Evolutionary conservation across 164 flowering plant genomes (phyloP), one percentile per base, ranked within the genome.

Genomic region (Tetrastigma voinierianum): DNA sequence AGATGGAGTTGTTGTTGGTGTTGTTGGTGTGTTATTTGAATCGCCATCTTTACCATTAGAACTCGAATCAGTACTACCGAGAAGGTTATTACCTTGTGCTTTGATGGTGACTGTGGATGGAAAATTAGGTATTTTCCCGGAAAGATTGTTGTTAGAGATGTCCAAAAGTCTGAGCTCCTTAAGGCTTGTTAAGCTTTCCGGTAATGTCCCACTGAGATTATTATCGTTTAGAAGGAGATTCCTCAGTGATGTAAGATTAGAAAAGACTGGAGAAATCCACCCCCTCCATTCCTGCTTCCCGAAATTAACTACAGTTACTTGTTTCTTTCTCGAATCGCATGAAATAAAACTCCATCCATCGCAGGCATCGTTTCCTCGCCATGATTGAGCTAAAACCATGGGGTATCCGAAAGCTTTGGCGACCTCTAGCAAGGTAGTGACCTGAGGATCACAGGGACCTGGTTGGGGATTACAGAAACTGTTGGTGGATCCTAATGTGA

Each of bases 351-450:
- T 51, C 92, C 92, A 86, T 1, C 59, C 53, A 9, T 67, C 16
- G 64, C 93, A 88, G 9, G 90, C 75, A 62, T 88, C 70, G 67
- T 88, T 84, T 9, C 88, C 93, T 58, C 7, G 2, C 93, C 93
- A 88, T 10, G 80, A 66, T 24, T 76, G 76, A 0, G 88, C 83
- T 59, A 88, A 74, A 2, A 13, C 54, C 54, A 40, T 53, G 2
- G 93, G 93, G 62, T 83, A 88, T 1, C 84, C 86, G 5, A 88
- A 44, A 5, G 77, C 87, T 10, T 73, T 81, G 6, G 77, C 87
- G 8, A 83, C 68, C 0, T 44, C 76, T 17, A 88, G 78, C 70
- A 88, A 73, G 20, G 69, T 62, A 6, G 74, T 76, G n/a, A 88
- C 90, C 62, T 77, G 81, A 0, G 76, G 72, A 61, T 78, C 86